Base-by-base conservation (phyloP, 2,329 filamentous ascomycete genomes). In the Dichotomopilus funicola region DNA sequence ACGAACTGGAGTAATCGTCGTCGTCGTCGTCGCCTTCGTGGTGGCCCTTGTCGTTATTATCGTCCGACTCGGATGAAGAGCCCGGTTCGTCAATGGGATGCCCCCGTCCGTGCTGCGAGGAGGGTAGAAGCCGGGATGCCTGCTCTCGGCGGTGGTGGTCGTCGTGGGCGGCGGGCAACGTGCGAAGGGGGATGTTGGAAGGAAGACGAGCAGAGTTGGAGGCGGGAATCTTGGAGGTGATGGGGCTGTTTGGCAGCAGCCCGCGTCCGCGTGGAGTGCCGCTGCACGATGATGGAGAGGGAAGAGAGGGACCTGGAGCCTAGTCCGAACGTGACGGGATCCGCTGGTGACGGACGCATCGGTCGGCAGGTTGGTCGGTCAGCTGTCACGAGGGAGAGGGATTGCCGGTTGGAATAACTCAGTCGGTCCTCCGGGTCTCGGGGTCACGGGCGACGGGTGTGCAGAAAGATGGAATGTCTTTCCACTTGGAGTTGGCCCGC, bases 101-200 rank as follows among this genome's bases (percentile, higher is more conserved):
- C 66, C 77, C 79, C 64, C 70, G 72, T 66, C 67, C 68, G 65
- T 73, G 73, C 19, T 27, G 19, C 19, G 19, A 27, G 64, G 71
- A 65, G 58, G 70, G 68, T 61, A 79, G 71, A 66, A 79, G 71
- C 66, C 75, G 73, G 63, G 76, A 73, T 61, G 75, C 71, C 62
- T 76, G 70, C 59, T 71, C 66, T 51, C 70, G 69, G 63, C 71
- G 66, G 57, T 72, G 68, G 60, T 65, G 66, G 66, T 58, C 71
- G 61, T 61, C 55, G 57, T 62, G 46, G 61, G 61, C 59, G 63
- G 65, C 57, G 72, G 78, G 70, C 66, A 96, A 78, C 66, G 86
- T 87, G 72, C 88, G 88, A 68, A 96, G 81, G 67, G 91, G 91
- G 71, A 96, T 96, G 75, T 88, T 89, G 74, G 88, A 89, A 71